These are phyloP conservation scores for Claviceps citrina DNA, from an alignment of 2,329 filamentous ascomycete genomes.

Conservation along the genomic window DNA sequence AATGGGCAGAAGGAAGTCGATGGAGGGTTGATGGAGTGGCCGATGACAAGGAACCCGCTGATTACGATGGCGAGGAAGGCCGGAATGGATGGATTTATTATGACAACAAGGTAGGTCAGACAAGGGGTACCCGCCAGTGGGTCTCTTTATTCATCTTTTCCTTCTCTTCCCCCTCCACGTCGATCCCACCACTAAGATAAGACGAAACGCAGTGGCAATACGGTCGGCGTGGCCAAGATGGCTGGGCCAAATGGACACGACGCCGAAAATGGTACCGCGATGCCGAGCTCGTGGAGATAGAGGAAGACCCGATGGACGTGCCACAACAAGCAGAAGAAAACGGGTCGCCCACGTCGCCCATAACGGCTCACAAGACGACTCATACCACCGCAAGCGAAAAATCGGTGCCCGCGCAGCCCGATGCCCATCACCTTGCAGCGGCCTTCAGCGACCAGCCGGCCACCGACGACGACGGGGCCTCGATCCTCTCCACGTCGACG, in stretches of 20 bases:
- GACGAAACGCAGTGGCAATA: constrained; percentile 57
- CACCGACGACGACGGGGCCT: constrained; percentile 25
- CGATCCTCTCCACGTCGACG: constrained; percentile 32
- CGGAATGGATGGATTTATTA: constrained; percentile 90
- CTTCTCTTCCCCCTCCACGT: background rate
- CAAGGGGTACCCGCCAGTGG: too few species aligned
- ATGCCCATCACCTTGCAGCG: constrained; percentile 10
- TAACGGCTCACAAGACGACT: constrained; percentile 11
- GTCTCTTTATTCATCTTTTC: background rate
- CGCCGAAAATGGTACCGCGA: constrained; percentile 93
- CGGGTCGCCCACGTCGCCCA: constrained; percentile 10
- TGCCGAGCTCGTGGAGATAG: constrained; percentile 76
- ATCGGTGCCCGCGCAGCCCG: constrained; percentile 17
- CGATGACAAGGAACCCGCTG: constrained; percentile 29
- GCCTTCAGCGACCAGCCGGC: constrained; percentile 11
- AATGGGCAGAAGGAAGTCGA: constrained; percentile 71
- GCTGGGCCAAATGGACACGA: constrained; percentile 88
- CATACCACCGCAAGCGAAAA: constrained; percentile 24
- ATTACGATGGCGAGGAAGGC: constrained; percentile 43
- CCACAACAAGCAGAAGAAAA: constrained; percentile 25
- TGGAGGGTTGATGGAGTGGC: constrained; percentile 73
- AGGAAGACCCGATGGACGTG: constrained; percentile 16
- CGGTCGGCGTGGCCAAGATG: constrained; percentile 68
- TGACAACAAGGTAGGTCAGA: constrained; percentile 71
- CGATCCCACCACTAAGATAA: too few species aligned